phyloP scores from a whole-genome alignment of 2,329 filamentous ascomycete genomes.

The Penicillium sp. region DNA sequence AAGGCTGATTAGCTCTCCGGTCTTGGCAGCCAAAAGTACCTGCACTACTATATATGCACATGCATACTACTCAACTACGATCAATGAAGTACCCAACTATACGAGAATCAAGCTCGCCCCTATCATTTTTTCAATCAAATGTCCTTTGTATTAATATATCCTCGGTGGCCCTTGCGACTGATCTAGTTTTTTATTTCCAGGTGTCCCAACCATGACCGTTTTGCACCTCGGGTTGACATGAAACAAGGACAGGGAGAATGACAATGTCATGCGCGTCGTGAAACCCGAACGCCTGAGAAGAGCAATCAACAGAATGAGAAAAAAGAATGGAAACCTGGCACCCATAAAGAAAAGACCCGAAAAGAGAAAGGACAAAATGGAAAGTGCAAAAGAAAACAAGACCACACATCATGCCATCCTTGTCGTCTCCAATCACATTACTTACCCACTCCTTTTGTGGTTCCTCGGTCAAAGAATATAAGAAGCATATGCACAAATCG shows the following conservation, averaged over 20 bases:
- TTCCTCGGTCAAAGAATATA: conserved; percentile 13
- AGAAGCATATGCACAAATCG: conserved; percentile 24
- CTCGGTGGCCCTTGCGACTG: conserved; percentile 22
- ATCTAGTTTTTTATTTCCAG: conserved; percentile 28
- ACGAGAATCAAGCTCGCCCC: too few species aligned
- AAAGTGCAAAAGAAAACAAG: conserved; percentile 8
- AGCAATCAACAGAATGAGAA: conserved; percentile 5
- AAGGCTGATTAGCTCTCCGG: too few species aligned
- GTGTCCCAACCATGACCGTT: conserved; percentile 18
- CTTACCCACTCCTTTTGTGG: conserved; percentile 13
- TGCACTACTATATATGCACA: background rate
- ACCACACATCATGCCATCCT: conserved; percentile 10
- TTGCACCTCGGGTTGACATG: conserved; percentile 18
- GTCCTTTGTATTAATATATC: conserved; percentile 24
- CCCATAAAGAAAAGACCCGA: conserved; percentile 12
- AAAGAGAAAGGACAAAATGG: conserved; percentile 11
- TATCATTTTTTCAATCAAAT: conserved; percentile 1
- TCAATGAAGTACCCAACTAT: background rate
- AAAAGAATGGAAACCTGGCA: conserved; percentile 9
- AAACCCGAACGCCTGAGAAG: conserved; percentile 29
- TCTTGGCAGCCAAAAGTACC: conserved; percentile 7
- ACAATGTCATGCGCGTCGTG: conserved; percentile 32
- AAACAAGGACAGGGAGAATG: conserved; percentile 23
- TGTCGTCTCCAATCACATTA: conserved; percentile 17
- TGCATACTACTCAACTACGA: background rate